These are phyloP conservation scores for Amylocarpus encephaloides DNA, from an alignment of 2,329 filamentous ascomycete genomes.

Conservation along the genomic window DNA sequence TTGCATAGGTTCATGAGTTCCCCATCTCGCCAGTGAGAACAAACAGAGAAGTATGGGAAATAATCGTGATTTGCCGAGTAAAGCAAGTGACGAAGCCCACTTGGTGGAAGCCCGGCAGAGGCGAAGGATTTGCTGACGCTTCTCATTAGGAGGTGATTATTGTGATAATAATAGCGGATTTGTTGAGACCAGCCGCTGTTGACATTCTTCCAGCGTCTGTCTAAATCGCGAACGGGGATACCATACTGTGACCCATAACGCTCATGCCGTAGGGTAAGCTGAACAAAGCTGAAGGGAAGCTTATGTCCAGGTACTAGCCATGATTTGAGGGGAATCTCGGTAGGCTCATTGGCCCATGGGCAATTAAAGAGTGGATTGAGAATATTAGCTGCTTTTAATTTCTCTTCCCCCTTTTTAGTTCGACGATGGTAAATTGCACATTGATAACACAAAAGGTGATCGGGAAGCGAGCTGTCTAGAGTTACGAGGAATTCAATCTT, in stretches of 20 bases:
- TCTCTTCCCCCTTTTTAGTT: conserved; percentile 46
- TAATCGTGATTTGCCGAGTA: conserved; percentile 52
- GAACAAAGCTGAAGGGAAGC: conserved; percentile 53
- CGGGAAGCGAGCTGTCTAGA: conserved; percentile 45
- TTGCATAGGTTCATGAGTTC: conserved; percentile 54
- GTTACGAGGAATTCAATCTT: conserved; percentile 44
- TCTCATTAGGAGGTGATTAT: conserved; percentile 51
- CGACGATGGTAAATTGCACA: conserved; percentile 50
- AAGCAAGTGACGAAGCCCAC: conserved; percentile 47
- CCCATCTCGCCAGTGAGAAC: conserved; percentile 56
- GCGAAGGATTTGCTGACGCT: conserved; percentile 49
- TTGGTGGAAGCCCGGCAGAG: conserved; percentile 42
- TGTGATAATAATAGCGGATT: conserved; percentile 47
- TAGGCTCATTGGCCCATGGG: conserved; percentile 44
- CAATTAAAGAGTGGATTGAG: conserved; percentile 52
- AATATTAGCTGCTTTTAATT: conserved; percentile 45
- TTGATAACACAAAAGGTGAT: conserved; percentile 53
- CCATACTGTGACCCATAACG: conserved; percentile 43
- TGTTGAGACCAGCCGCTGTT: conserved; percentile 49
- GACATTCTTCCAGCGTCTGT: conserved; percentile 44
- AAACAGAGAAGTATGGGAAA: conserved; percentile 55
- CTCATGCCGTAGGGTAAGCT: conserved; percentile 46
- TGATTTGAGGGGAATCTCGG: conserved; percentile 41
- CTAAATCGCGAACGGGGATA: conserved; percentile 40
- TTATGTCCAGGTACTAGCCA: conserved; percentile 48